phyloP scores from a whole-genome alignment of 176 grass and related monocot species.

The Dendrocalamus sinicus region DNA sequence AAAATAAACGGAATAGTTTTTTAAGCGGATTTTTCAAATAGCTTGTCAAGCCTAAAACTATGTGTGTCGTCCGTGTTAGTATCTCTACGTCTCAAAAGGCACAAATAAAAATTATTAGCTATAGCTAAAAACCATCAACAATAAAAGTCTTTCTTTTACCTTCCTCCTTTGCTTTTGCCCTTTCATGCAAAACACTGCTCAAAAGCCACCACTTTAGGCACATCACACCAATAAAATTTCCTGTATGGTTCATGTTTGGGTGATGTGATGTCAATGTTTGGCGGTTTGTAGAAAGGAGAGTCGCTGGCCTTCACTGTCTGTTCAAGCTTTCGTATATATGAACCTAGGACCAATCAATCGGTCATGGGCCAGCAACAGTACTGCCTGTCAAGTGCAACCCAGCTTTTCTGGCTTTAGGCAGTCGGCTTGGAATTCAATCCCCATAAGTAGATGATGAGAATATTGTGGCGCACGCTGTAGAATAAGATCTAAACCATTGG shows the following conservation, averaged over 20 bases:
- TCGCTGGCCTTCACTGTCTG: conserved; percentile 34
- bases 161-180: conserved; percentile 45
- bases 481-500: background rate
- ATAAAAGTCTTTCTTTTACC: background rate
- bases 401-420: background rate
- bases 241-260: conserved; percentile 39
- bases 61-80: no score
- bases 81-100: no score
- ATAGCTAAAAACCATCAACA: no score
- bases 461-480: no score
- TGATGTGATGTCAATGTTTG: conserved; percentile 42
- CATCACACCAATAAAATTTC: conserved; percentile 35
- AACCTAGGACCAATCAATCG: background rate
- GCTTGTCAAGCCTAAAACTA: no score
- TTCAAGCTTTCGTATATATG: conserved; percentile 7
- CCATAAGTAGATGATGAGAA: no score
- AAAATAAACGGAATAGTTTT: no score
- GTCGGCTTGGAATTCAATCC: background rate
- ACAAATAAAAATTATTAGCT: no score
- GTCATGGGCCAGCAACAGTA: background rate
- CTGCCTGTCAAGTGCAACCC: background rate
- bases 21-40: no score
- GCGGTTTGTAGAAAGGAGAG: background rate
- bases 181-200: conserved; percentile 46
- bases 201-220: conserved; percentile 50